phyloP scores from a whole-genome alignment of 2,329 filamentous ascomycete genomes.

The Chaetothyriales sp. region DNA sequence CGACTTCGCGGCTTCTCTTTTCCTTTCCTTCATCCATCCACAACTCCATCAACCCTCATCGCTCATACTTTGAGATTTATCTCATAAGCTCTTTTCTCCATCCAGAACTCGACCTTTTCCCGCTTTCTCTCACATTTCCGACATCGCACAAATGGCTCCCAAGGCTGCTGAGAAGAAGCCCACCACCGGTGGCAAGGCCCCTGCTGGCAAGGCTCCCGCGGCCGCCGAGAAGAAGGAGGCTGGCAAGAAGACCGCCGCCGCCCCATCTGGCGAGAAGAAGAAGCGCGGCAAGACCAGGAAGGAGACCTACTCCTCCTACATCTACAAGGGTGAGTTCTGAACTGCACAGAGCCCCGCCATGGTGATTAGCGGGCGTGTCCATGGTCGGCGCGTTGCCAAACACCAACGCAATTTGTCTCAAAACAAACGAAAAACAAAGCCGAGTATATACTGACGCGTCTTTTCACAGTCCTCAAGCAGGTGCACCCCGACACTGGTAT shows the following conservation, averaged over 20 bases:
- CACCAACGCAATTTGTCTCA: conserved; percentile 2
- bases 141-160: conserved; percentile 67
- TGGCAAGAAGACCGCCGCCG: conserved; percentile 86
- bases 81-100: conserved; percentile 18
- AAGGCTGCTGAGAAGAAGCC: conserved; percentile 99
- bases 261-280: conserved; percentile 95
- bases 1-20: conserved; percentile 24
- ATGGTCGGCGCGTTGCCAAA: conserved; percentile 1
- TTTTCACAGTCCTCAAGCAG: conserved; percentile 80
- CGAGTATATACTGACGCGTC: conserved; percentile 28
- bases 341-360: conserved; percentile 12
- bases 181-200: conserved; percentile 80
- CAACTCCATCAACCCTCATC: conserved; percentile 18
- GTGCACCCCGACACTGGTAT: conserved; percentile 99
- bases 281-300: conserved; percentile 99
- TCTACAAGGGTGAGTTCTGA: conserved; percentile 92
- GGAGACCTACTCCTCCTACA: conserved; percentile 99
- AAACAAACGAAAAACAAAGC: too few species aligned
- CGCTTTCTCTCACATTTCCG: conserved; percentile 15
- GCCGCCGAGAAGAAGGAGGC: conserved; percentile 99
- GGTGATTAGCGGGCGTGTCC: conserved; percentile 4
- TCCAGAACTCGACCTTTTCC: conserved; percentile 16
- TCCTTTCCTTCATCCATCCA: conserved; percentile 21
- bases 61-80: conserved; percentile 17
- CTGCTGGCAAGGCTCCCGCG: conserved; percentile 48